Percentiles rank a stretch among this genome's conserved stretches.
phyloP scores from a whole-genome alignment of 257 asterid genomes.

The Cruciata laevipes region DNA sequence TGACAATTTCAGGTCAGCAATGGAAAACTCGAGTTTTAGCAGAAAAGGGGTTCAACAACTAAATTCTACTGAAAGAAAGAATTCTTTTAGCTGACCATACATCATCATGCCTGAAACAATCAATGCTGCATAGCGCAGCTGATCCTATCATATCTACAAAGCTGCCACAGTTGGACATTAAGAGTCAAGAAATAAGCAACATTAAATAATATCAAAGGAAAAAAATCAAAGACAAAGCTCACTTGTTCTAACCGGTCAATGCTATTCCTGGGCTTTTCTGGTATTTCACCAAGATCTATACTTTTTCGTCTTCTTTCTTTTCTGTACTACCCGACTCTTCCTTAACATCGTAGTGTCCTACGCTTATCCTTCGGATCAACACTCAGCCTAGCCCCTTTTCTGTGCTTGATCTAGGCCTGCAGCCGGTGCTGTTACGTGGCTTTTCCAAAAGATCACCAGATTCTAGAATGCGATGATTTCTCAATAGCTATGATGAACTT shows the following conservation, averaged over 20 bases:
- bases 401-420: constrained; percentile 65
- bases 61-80: not conserved
- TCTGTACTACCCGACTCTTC: constrained; percentile 71
- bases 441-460: constrained; percentile 39
- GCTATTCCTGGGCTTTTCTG: constrained; percentile 87
- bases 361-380: constrained; percentile 63
- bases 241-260: constrained; percentile 82
- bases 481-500: constrained; percentile 71
- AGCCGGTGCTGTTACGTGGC: constrained; percentile 59
- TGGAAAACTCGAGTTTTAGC: not conserved
- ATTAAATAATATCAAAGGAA: constrained; percentile 3
- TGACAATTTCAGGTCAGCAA: not conserved
- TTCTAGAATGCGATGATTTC: constrained; percentile 50
- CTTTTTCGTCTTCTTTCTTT: constrained; percentile 61
- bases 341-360: constrained; percentile 52
- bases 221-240: constrained; percentile 12
- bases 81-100: constrained; percentile 24
- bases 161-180: constrained; percentile 52
- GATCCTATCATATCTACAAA: constrained; percentile 91
- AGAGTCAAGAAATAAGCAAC: constrained; percentile 30
- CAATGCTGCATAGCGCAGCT: constrained; percentile 87
- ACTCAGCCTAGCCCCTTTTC: constrained; percentile 72
- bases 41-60: not conserved
- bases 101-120: constrained; percentile 64
- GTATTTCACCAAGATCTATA: constrained; percentile 57